Conservation (phyloP, 768 basidiomycete genomes). For the Calocybe indica region DNA sequence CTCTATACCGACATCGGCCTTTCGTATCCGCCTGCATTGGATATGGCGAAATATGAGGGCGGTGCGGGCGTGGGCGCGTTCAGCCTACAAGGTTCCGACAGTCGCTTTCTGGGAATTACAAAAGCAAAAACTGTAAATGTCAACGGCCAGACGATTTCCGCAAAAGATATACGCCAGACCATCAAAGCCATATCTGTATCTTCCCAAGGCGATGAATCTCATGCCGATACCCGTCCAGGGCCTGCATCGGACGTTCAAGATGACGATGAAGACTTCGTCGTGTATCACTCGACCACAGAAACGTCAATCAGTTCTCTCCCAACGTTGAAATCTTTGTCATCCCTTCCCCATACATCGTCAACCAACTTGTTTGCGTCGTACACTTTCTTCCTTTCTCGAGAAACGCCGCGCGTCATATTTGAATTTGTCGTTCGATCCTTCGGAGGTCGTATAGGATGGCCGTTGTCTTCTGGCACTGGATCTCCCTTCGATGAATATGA, state of each 20-base stretch:
- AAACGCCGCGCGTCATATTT: constrained; percentile 85
- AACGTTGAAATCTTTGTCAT: constrained; percentile 62
- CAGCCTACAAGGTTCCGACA: constrained; percentile 51
- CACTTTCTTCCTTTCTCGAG: constrained; percentile 91
- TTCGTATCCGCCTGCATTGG: constrained; percentile 92
- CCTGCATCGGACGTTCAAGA: constrained; percentile 30
- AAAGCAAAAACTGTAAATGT: constrained; percentile 42
- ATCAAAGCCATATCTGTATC: constrained; percentile 46
- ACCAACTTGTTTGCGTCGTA: constrained; percentile 77
- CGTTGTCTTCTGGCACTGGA: constrained; percentile 71
- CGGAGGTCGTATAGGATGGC: constrained; percentile 92
- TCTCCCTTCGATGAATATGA: constrained; percentile 77
- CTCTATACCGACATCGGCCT: constrained; percentile 93
- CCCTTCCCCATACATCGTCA: constrained; percentile 49
- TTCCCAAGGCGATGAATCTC: background rate
- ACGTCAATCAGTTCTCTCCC: constrained; percentile 42
- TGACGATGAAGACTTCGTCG: constrained; percentile 64
- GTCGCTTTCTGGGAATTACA: constrained; percentile 24
- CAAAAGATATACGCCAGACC: constrained; percentile 52
- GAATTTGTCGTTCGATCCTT: constrained; percentile 92
- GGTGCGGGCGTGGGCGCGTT: constrained; percentile 90
- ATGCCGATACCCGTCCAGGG: constrained; percentile 19
- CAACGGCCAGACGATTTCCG: constrained; percentile 38
- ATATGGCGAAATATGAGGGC: constrained; percentile 73
- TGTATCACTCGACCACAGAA: constrained; percentile 48